phyloP scores from a whole-genome alignment of 2,329 filamentous ascomycete species.

The Curvularia sp. region DNA sequence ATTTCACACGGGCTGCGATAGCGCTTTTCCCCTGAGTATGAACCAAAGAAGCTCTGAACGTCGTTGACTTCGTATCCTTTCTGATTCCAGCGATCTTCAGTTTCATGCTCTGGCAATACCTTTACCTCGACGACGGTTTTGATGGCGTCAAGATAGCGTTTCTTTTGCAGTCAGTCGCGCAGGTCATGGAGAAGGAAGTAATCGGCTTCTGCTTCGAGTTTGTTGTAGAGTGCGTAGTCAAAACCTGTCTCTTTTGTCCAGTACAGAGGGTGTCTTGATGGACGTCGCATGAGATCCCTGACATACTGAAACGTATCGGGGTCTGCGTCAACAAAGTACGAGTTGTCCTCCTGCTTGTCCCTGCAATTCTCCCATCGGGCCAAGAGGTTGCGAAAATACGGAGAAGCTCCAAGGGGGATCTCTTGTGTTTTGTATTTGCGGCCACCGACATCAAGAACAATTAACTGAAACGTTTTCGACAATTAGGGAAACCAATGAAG shows the following conservation, averaged over 20 bases:
- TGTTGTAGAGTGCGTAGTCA: constrained; percentile 42
- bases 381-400: constrained; percentile 34
- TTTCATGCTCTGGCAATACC: constrained; percentile 1
- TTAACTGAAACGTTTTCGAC: no score
- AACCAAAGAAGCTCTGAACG: constrained; percentile 11
- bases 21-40: constrained; percentile 11
- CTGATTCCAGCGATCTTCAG: not conserved
- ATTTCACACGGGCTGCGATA: constrained; percentile 4
- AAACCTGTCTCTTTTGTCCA: constrained; percentile 41
- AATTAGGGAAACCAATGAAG: no score
- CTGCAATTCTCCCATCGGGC: constrained; percentile 28
- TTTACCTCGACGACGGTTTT: constrained; percentile 14
- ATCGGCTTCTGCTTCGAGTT: constrained; percentile 42
- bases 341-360: constrained; percentile 35
- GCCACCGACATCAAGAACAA: constrained; percentile 15
- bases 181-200: constrained; percentile 44
- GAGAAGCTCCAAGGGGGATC: constrained; percentile 7
- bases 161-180: constrained; percentile 36
- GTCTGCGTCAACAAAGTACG: constrained; percentile 51
- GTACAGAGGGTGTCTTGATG: constrained; percentile 43
- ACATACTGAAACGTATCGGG: constrained; percentile 47
- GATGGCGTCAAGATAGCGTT: constrained; percentile 31
- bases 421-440: constrained; percentile 11
- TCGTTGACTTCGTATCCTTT: constrained; percentile 5
- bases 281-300: constrained; percentile 44